These are phyloP conservation scores for Ochetophila trinervis DNA, from an alignment of 306 rosid species.

Conservation along the genomic window DNA sequence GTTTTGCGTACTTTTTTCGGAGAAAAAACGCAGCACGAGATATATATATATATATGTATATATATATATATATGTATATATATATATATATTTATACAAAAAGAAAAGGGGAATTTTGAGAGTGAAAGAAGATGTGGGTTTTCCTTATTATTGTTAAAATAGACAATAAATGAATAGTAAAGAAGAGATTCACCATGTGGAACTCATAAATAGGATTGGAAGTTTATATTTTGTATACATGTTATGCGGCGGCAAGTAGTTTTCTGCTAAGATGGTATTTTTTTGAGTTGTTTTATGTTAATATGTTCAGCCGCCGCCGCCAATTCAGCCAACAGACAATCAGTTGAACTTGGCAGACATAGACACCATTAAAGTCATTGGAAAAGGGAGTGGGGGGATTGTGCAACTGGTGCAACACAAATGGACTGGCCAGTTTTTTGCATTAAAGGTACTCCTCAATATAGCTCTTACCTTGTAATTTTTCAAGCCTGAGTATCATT, in stretches of 20 bases:
- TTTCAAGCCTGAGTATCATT: constrained; percentile 3
- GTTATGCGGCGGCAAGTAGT: not conserved
- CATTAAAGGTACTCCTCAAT: constrained; percentile 67
- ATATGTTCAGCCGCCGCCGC: constrained; percentile 84
- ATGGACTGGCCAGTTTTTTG: constrained; percentile 98
- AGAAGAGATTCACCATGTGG: not conserved
- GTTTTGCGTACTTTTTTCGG: not conserved
- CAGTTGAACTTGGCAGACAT: constrained; percentile 75
- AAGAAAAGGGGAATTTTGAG: not conserved
- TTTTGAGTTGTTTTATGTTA: constrained; percentile 29
- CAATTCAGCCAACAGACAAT: constrained; percentile 76
- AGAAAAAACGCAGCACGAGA: not conserved
- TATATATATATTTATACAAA: too few species aligned
- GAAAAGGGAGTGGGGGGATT: constrained; percentile 90
- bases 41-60: too few species aligned
- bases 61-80: too few species aligned
- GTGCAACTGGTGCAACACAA: constrained; percentile 97
- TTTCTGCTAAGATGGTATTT: not conserved
- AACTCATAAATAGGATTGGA: not conserved
- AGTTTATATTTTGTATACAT: not conserved
- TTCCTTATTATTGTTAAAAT: not conserved
- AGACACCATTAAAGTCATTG: constrained; percentile 78
- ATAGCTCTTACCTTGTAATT: constrained; percentile 8
- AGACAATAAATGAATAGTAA: too few species aligned
- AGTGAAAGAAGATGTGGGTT: not conserved